phyloP scores from a whole-genome alignment of 495 filamentous ascomycete genomes.

The Penicillium odoratum region DNA sequence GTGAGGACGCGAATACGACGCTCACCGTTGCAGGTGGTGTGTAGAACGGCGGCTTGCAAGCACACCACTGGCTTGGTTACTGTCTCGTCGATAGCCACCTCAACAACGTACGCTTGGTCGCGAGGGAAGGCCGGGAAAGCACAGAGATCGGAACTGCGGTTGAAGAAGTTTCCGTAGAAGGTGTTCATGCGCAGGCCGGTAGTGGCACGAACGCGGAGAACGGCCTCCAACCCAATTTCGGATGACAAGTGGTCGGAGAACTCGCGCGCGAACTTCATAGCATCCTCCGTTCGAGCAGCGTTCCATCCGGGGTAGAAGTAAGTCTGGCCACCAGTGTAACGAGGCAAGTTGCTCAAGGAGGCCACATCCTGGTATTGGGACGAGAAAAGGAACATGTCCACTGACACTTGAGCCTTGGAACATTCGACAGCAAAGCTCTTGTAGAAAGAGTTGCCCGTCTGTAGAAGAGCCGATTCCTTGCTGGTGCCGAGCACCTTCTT shows the following conservation, averaged over 20 bases:
- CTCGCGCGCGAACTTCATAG: constrained; percentile 94
- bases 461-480: constrained; percentile 83
- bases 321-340: constrained; percentile 96
- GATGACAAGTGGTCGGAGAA: constrained; percentile 95
- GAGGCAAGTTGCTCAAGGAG: constrained; percentile 86
- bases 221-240: constrained; percentile 94
- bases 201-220: constrained; percentile 91
- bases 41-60: constrained; percentile 93
- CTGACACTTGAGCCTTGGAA: constrained; percentile 96
- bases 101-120: constrained; percentile 97
- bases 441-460: constrained; percentile 94
- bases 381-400: constrained; percentile 99
- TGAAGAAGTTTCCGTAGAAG: constrained; percentile 99
- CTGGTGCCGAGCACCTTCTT: constrained; percentile 94
- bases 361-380: constrained; percentile 97
- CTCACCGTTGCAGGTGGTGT: constrained; percentile 98
- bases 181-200: constrained; percentile 95
- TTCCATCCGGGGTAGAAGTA: constrained; percentile 99
- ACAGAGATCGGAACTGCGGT: constrained; percentile 92
- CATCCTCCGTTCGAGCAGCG: constrained; percentile 86
- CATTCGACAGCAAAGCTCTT: constrained; percentile 99
- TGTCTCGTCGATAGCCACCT: constrained; percentile 96
- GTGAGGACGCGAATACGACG: constrained; percentile 93
- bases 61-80: constrained; percentile 92
- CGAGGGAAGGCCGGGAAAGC: constrained; percentile 97